Evolutionary conservation across 768 basidiomycete genomes (phyloP), one percentile per base, ranked within the genome.

Genomic region (Lactifluus volemus): DNA sequence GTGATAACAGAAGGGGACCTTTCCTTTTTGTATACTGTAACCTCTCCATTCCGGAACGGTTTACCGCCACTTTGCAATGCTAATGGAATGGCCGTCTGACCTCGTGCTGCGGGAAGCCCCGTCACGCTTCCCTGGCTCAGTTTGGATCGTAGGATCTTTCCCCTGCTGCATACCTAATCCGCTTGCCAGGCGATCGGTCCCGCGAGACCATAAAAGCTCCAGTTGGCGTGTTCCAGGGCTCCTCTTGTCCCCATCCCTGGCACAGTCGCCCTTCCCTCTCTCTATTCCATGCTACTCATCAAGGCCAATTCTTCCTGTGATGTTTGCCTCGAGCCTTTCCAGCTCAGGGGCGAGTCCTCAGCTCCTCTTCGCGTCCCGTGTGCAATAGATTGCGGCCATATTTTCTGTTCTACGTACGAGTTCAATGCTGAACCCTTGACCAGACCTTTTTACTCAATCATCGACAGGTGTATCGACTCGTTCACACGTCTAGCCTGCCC

Each of bases 251-350:
- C 51, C 63, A 49, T 54, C 49, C 53, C 63, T 56, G 45, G 45
- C 38, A 21, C 45, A 53, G 44, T 58, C 12, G 47, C 49, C 50
- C 38, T 39, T 53, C 53, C 58, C 45, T 54, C 54, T 60, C 41
- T 65, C 47, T 44, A 49, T 25, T 17, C 59, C 29, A 68, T 71
- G 71, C 56, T 70, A 19, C 49, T 69, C 49, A 54, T 67, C 42
- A 65, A 68, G 34, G 49, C 68, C 38, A 63, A 67, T 38, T 70
- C 69, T 5, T 61, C 69, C 34, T 70, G 69, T 60, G 69, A 70
- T 53, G 66, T 70, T 47, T 70, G 69, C 57, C 60, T 68, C 49
- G 69, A 70, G 61, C 53, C 60, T 19, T 70, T 66, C 54, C 44
- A 60, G 21, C 63, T 67, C 41, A 63, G 63, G 55, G 58, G 55